These are phyloP conservation scores for Thuja plicata DNA, from an alignment of 83 land plant genomes.

Conservation along the genomic window DNA sequence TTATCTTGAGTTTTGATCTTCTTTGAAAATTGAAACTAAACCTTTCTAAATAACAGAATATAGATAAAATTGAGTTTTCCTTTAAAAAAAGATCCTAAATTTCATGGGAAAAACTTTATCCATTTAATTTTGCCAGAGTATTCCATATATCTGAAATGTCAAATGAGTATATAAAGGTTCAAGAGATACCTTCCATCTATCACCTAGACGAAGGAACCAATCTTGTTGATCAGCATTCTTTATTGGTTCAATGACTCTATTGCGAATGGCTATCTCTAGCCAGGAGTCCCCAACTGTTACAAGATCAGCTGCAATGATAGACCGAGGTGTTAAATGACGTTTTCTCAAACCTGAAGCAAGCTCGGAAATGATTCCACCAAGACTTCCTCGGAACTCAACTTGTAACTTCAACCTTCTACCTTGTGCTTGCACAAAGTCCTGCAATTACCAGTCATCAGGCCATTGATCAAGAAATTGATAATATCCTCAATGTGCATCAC, in stretches of 20 bases:
- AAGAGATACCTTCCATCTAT: conserved; percentile 74
- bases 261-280: conserved; percentile 63
- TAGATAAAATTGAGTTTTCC: neutral
- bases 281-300: conserved; percentile 89
- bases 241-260: conserved; percentile 77
- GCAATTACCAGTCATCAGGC: conserved; percentile 2
- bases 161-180: neutral
- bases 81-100: neutral
- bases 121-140: neutral
- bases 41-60: neutral
- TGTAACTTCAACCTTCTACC: conserved; percentile 58
- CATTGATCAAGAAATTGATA: neutral
- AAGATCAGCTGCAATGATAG: conserved; percentile 76
- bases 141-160: neutral
- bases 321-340: conserved; percentile 31
- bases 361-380: conserved; percentile 54
- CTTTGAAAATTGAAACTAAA: neutral
- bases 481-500: neutral
- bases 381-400: conserved; percentile 46
- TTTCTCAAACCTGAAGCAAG: conserved; percentile 35
- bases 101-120: neutral
- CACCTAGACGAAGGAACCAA: conserved; percentile 64
- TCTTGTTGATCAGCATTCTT: conserved; percentile 58
- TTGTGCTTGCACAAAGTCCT: conserved; percentile 84
- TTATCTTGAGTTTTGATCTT: neutral